Evolutionary conservation across 2,329 filamentous ascomycete species (phyloP), one percentile per base, ranked within the genome.

Genomic region (Penicillium sp.): DNA sequence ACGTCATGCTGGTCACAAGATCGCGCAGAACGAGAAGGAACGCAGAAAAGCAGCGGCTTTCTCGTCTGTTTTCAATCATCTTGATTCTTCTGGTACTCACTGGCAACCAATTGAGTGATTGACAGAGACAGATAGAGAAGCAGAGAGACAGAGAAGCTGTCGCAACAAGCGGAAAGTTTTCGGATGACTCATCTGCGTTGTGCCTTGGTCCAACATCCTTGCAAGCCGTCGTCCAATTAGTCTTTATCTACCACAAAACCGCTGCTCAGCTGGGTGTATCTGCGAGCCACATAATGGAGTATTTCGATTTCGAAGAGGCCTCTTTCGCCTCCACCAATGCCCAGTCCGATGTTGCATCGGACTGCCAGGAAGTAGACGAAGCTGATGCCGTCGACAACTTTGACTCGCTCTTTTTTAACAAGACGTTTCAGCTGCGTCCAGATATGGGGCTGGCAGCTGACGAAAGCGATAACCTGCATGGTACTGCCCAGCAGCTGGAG

Each of bases 251-350:
- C 20, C 16, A 33, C 12, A n/a, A 20, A n/a, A 28, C 35, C 49
- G 24, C 45, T 53, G 26, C 46, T 46, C 51, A 53, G 51, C 51
- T 53, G 51, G 46, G 47, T 16, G 33, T 47, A 6, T 3, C 5
- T 20, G 35, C 23, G 11, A 46, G 28, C 23, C 14, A 6, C 8
- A 63, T 46, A 35, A 76, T 78, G 76, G 76, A 78, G 63, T 78
- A 76, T 64, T 78, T 78, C 60, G 70, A 78, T 59, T 78, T 78
- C 59, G 74, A 78, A 59, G 71, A 74, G 56, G 76, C 76, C 33
- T 74, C 75, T 20, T 69, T 68, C 53, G 68, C 66, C 53, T 70
- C 71, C 26, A 65, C 70, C 24, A 59, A 51, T 46, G 47, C 42
- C 23, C 52, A 59, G 20, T 71, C 75, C 54, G 74, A 77, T 60